Percentiles rank a stretch among this genome's conserved stretches.
These are phyloP conservation scores for Metarhizium album DNA, from an alignment of 2,329 filamentous ascomycete genomes.

Conservation along the genomic window DNA sequence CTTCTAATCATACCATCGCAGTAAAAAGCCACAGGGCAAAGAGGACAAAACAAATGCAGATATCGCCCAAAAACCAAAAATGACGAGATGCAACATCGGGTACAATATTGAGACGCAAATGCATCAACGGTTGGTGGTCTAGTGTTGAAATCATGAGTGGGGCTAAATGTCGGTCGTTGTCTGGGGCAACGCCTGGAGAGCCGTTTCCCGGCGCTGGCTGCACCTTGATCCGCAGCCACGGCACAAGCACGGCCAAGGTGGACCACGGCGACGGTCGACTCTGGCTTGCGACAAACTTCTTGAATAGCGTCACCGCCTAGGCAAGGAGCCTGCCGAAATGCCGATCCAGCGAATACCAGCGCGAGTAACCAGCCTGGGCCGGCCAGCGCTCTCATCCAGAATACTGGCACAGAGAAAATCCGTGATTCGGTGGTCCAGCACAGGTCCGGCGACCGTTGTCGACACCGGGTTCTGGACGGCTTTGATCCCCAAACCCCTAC, in stretches of 20 bases:
- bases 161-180: slow-evolving; percentile 26
- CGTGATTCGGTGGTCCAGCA: slow-evolving; percentile 22
- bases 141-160: slow-evolving; percentile 5
- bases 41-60: slow-evolving; percentile 8
- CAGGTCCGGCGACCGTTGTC: slow-evolving; percentile 37
- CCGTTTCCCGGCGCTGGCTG: neutral
- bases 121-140: slow-evolving; percentile 7
- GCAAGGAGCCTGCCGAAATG: slow-evolving; percentile 6
- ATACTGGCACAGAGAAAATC: neutral
- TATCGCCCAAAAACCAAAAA: slow-evolving; percentile 9
- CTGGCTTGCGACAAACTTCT: neutral
- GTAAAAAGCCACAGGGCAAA: slow-evolving; percentile 3
- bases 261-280: neutral
- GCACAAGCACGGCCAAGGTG: too few species aligned
- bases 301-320: neutral
- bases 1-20: slow-evolving; percentile 23
- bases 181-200: slow-evolving; percentile 22
- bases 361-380: neutral
- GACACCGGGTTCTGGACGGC: slow-evolving; percentile 57
- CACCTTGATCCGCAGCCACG: neutral
- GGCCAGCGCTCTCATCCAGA: neutral
- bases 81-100: slow-evolving; percentile 13
- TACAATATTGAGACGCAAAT: slow-evolving; percentile 10
- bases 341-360: slow-evolving; percentile 3
- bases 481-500: slow-evolving; percentile 57